Percentiles rank a stretch among this genome's conserved stretches.
phyloP scores from a whole-genome alignment of 495 filamentous ascomycete species.

The Daldinia childiae region DNA sequence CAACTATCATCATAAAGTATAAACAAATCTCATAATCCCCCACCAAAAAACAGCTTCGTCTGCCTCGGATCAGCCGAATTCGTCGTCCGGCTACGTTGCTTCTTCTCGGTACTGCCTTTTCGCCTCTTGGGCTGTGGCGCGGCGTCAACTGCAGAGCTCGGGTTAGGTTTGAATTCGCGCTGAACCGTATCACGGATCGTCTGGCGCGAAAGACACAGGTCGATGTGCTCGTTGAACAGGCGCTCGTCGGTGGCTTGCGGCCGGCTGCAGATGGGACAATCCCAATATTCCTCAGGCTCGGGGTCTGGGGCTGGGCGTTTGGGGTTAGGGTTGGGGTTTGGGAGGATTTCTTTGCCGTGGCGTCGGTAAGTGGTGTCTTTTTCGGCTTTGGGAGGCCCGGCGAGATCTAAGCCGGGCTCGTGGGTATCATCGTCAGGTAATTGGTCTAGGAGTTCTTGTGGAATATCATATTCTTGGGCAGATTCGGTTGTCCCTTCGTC shows the following conservation, averaged over 20 bases:
- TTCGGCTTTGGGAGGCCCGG: neutral
- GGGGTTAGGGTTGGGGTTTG: slow-evolving; percentile 61
- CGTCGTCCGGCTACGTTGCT: slow-evolving; percentile 44
- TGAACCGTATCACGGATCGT: slow-evolving; percentile 85
- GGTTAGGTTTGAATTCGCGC: slow-evolving; percentile 47
- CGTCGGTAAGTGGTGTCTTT: slow-evolving; percentile 31
- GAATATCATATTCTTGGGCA: slow-evolving; percentile 55
- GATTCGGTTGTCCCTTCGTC: slow-evolving; percentile 22
- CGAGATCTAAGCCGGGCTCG: slow-evolving; percentile 6
- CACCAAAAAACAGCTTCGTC: slow-evolving; percentile 58
- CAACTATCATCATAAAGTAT: neutral
- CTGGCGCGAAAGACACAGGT: slow-evolving; percentile 86
- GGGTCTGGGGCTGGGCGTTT: slow-evolving; percentile 42
- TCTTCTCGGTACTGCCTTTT: slow-evolving; percentile 51
- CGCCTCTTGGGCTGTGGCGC: slow-evolving; percentile 41
- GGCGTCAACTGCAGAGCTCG: slow-evolving; percentile 19
- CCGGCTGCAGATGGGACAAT: slow-evolving; percentile 84
- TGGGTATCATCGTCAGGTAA: slow-evolving; percentile 32
- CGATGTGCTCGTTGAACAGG: slow-evolving; percentile 91
- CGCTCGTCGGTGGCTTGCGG: slow-evolving; percentile 79
- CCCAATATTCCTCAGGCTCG: slow-evolving; percentile 70
- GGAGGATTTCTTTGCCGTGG: slow-evolving; percentile 62
- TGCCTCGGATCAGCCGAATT: slow-evolving; percentile 53
- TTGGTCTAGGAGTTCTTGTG: slow-evolving; percentile 74
- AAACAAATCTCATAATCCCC: neutral